phyloP scores from a whole-genome alignment of 2,329 filamentous ascomycete genomes.

The Trichoderma afroharzianum region DNA sequence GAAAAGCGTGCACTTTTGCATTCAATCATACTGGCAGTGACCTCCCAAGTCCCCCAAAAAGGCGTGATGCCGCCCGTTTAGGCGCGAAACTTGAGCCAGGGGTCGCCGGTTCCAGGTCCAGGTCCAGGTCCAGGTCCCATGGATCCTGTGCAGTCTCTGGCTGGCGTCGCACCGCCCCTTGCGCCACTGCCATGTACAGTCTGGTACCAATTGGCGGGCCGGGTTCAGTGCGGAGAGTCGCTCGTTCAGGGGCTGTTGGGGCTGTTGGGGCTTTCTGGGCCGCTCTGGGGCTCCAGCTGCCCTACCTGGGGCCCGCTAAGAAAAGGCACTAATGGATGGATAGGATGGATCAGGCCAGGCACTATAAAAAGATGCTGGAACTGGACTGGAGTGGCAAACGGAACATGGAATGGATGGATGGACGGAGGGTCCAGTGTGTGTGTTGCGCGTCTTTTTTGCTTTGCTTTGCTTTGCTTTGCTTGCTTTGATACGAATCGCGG shows the following conservation, averaged over 20 bases:
- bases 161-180: constrained; percentile 4
- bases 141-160: background rate
- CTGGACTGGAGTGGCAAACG: background rate
- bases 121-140: too few relatives aligned
- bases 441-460: background rate
- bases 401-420: background rate
- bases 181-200: too few relatives aligned
- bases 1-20: background rate
- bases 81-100: constrained; percentile 6
- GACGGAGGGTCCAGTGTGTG: background rate
- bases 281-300: background rate
- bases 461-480: background rate
- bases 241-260: background rate
- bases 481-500: background rate
- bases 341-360: background rate
- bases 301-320: background rate
- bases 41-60: background rate
- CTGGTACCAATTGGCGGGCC: background rate
- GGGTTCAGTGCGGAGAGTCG: background rate
- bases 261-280: background rate
- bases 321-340: background rate
- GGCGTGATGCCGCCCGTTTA: background rate
- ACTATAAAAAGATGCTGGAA: background rate
- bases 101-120: background rate
- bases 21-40: background rate